These are phyloP conservation scores for Solanum sejunctum DNA, from an alignment of 257 asterid species.

Conservation along the genomic window DNA sequence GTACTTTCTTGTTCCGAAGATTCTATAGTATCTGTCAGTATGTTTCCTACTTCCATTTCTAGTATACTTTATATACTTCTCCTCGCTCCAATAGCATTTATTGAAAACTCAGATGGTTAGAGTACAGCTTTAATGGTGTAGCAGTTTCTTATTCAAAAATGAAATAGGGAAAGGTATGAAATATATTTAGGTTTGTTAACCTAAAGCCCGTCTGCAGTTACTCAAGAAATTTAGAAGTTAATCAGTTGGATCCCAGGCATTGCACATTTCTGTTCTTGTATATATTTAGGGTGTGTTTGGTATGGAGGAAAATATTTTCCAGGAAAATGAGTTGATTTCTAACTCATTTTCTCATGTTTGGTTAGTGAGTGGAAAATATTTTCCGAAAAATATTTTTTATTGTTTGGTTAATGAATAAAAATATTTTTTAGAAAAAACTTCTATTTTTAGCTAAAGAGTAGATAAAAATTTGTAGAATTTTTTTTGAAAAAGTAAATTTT, in stretches of 20 bases:
- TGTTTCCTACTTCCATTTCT: not conserved
- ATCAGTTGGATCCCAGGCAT: not conserved
- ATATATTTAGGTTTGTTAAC: not conserved
- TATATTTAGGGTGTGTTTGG: not conserved
- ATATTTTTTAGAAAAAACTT: too few relatives aligned
- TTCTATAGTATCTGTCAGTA: not conserved
- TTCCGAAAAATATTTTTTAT: too few relatives aligned
- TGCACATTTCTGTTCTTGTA: not conserved
- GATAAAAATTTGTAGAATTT: too few relatives aligned
- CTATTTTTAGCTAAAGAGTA: too few relatives aligned
- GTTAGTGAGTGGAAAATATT: too few relatives aligned
- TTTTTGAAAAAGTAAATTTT: too few relatives aligned
- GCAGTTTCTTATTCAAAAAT: not conserved
- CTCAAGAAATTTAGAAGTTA: not conserved
- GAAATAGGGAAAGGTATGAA: not conserved
- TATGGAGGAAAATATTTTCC: too few relatives aligned
- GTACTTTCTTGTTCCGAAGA: conserved; percentile 19
- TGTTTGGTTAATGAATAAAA: too few relatives aligned
- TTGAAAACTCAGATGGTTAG: not conserved
- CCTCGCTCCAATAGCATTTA: not conserved
- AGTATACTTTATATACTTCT: not conserved
- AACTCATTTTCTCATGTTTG: too few relatives aligned
- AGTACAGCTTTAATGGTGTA: not conserved
- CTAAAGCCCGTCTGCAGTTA: not conserved
- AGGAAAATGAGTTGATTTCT: too few relatives aligned